A percentile compares a stretch with the other conserved stretches of the same genome.
Evolutionary conservation across 2,329 filamentous ascomycete species (phyloP).

Genomic region (Talaromyces rugulosus): DNA sequence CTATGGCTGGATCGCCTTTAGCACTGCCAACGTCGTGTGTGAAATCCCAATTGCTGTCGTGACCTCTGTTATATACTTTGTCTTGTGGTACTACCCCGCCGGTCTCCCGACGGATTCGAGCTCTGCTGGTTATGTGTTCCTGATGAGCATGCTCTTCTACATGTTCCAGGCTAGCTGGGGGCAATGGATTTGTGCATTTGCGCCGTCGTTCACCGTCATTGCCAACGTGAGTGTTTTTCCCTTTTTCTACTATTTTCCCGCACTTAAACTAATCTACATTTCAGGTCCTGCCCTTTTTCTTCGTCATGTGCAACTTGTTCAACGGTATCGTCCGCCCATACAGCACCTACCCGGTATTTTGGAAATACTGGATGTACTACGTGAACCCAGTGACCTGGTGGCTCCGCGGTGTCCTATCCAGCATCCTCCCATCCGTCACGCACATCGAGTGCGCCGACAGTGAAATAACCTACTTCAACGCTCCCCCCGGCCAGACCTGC

Average conservation of each 20-base stretch:
- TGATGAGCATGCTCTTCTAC: constrained; percentile 76
- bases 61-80: constrained; percentile 63
- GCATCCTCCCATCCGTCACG: constrained; percentile 51
- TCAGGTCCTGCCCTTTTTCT: constrained; percentile 69
- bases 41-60: constrained; percentile 70
- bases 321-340: constrained; percentile 74
- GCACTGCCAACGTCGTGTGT: constrained; percentile 65
- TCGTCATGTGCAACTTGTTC: constrained; percentile 71
- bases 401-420: constrained; percentile 65
- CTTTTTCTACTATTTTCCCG: too few relatives aligned
- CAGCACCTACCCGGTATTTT: constrained; percentile 61
- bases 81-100: constrained; percentile 72
- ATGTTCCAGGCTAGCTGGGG: constrained; percentile 72
- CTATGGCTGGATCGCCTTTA: constrained; percentile 74
- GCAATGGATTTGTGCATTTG: constrained; percentile 81
- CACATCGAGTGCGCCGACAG: constrained; percentile 47
- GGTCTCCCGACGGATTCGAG: constrained; percentile 63
- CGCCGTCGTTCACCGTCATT: constrained; percentile 73
- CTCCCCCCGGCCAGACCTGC: constrained; percentile 63
- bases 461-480: constrained; percentile 63
- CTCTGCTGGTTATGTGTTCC: constrained; percentile 68
- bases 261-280: constrained; percentile 3
- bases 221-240: constrained; percentile 48
- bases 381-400: constrained; percentile 67
- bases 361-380: constrained; percentile 68